These are phyloP conservation scores for Zygotorulaspora mrakii DNA, from an alignment of 1,139 yeast genomes.

Conservation along the genomic window DNA sequence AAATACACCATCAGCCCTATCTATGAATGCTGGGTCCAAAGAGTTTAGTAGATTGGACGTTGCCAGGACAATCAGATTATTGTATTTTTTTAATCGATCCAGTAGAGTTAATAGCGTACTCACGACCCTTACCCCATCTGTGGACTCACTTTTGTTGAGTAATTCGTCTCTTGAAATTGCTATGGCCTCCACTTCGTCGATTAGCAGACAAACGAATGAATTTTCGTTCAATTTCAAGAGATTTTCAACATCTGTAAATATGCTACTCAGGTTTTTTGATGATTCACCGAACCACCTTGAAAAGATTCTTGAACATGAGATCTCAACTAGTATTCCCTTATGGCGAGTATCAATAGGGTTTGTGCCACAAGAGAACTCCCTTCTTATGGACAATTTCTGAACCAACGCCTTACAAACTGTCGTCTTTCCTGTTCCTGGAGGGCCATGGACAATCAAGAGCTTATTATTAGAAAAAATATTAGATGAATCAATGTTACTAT, in stretches of 20 bases:
- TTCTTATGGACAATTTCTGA: constrained; percentile 37
- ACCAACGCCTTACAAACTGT: constrained; percentile 45
- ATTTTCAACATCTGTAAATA: constrained; percentile 37
- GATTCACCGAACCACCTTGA: constrained; percentile 45
- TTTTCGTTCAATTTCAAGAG: constrained; percentile 21
- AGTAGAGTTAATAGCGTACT: constrained; percentile 40
- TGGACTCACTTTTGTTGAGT: constrained; percentile 38
- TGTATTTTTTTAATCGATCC: constrained; percentile 36
- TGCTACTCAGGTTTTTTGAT: constrained; percentile 37
- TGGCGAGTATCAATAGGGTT: constrained; percentile 15
- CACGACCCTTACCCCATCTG: constrained; percentile 41
- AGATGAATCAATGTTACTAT: constrained; percentile 2
- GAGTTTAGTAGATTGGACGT: constrained; percentile 39
- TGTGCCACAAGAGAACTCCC: constrained; percentile 9
- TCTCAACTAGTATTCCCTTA: constrained; percentile 35
- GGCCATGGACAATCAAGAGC: constrained; percentile 41
- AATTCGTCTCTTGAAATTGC: constrained; percentile 39
- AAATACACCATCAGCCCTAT: constrained; percentile 39
- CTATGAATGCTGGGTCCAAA: constrained; percentile 40
- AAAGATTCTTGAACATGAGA: constrained; percentile 40
- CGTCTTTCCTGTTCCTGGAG: constrained; percentile 54
- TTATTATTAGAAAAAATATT: constrained; percentile 28
- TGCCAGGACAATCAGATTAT: constrained; percentile 38
- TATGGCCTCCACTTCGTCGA: constrained; percentile 43
- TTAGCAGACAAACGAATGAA: constrained; percentile 34